Evolutionary conservation across 78 protist species (phyloP).

Genomic region (Pelomyxa schiedti): DNA sequence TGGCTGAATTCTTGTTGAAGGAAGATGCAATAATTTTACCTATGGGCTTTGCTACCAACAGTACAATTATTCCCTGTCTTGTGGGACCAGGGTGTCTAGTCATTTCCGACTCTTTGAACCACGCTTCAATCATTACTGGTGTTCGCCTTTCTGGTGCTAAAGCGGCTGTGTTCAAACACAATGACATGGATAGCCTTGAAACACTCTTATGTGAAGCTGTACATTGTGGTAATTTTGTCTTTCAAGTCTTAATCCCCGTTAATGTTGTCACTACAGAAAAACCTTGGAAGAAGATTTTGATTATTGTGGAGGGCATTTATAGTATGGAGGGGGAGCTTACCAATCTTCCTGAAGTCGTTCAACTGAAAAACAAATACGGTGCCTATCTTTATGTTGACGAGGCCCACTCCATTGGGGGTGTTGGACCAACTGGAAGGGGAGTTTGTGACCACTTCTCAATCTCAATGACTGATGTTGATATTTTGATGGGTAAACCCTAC

Average conservation of each 20-base stretch:
- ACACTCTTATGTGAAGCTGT: constrained; percentile 37
- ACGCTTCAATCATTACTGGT: constrained; percentile 88
- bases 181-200: constrained; percentile 78
- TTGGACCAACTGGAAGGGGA: constrained; percentile 93
- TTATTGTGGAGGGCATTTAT: constrained; percentile 94
- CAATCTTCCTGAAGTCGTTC: constrained; percentile 62
- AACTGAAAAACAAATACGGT: constrained; percentile 84
- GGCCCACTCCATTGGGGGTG: constrained; percentile 97
- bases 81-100: constrained; percentile 70
- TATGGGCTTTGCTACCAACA: constrained; percentile 99
- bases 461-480: constrained; percentile 77
- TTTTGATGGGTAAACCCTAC: constrained; percentile 99
- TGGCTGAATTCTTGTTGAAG: constrained; percentile 7
- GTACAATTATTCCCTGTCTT: constrained; percentile 80
- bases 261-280: constrained; percentile 64
- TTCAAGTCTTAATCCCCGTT: too few species aligned
- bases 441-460: constrained; percentile 76
- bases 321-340: constrained; percentile 92
- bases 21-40: constrained; percentile 75
- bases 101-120: constrained; percentile 84
- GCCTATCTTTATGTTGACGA: constrained; percentile 93
- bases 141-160: constrained; percentile 68
- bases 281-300: constrained; percentile 87
- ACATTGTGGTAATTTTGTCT: too few species aligned
- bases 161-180: constrained; percentile 84